Evolutionary conservation across 2,329 filamentous ascomycete genomes (phyloP), one percentile per base, ranked within the genome.

Genomic region (Colletotrichum musae): DNA sequence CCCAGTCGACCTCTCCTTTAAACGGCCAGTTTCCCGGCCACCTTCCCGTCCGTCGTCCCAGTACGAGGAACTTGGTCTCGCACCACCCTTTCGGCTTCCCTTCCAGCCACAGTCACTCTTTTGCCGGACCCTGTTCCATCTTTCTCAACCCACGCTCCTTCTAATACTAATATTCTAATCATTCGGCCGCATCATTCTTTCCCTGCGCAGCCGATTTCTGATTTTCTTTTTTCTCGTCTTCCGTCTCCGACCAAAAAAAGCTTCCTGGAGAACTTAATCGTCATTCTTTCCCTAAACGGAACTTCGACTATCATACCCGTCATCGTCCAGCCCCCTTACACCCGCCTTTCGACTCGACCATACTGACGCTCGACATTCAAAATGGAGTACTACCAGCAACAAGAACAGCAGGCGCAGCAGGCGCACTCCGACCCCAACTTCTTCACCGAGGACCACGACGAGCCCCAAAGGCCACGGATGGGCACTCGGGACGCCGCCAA

Each of bases 401-500:
- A 70, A 50, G 48, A 54, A 28, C 75, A 71, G 53, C 32, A 36
- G 32, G 32, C 32, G 32, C 32, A 36, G 32, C 32, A 36, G 32
- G 32, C 32, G 32, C 78, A 79, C 52, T 76, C 82, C 70, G 78
- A 86, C 78, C 82, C 81, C 74, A 83, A 81, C 67, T 89, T 86
- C 79, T 89, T 88, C 75, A 83, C 88, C 75, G 87, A 89, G 73
- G 68, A 64, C 82, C 82, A 83, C 52, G 86, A 89, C 72, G 86
- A 88, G 74, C 80, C 82, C 71, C 79, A 76, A 70, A 79, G 81
- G 50, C 74, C 80, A n/a, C 89, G 90, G 72, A 88, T 93, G 74
- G 91, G 91, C 72, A 86, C 91, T 70, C 90, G 92, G 77, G 93
- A 96, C 76, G 91, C 93, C 71, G 89, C 92, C 74, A 94, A 92